Base-by-base conservation (phyloP, 179 eudicot species). In the Silene coronaria region DNA sequence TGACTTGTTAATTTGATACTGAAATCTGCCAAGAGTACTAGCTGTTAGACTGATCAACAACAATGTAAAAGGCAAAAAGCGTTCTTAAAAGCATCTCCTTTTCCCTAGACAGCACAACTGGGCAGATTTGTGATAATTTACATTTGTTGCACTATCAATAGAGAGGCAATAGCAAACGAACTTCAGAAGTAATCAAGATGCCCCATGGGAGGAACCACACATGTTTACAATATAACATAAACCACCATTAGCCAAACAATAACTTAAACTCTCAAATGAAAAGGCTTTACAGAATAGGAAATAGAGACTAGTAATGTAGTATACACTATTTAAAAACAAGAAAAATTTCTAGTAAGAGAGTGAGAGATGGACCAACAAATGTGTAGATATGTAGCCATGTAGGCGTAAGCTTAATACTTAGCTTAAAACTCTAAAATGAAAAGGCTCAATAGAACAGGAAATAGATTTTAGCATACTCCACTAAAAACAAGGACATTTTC, bases 21-120 rank as follows among this genome's bases (percentile, higher is more conserved):
- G 58, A 53, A 53, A 53, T 42, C 48, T 14, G 27, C 42, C 12
- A 58, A 66, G 16, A 1, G 13, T 48, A 60, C 19, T 36, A 26
- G 6, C 45, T 30, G 27, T 69, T 55, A 51, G 11, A 63, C 64
- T 22, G 21, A 46, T 22, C 34, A 55, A 51, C 72, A 66, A 9
- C 64, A 65, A 57, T 46, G 30, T 32, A 53, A 75, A 67, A 67
- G 2, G 21, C 6, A 53, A 53, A 53, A 53, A 4, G 6, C 58
- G 5, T 21, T 1, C 21, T 16, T 16, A 16, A 53, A 53, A 53
- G 4, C 13, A 1, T 53, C 21, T 53, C 58, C 6, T 53, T 26
- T 63, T 24, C 65, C 67, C n/a, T 27, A 63, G 34, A 63, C 67
- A 63, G 67, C 67, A 63, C 21, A 30, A 30, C 19, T 63, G 28